phyloP scores from a whole-genome alignment of 768 basidiomycete genomes.

The Chalciporus pseudorubinellus region DNA sequence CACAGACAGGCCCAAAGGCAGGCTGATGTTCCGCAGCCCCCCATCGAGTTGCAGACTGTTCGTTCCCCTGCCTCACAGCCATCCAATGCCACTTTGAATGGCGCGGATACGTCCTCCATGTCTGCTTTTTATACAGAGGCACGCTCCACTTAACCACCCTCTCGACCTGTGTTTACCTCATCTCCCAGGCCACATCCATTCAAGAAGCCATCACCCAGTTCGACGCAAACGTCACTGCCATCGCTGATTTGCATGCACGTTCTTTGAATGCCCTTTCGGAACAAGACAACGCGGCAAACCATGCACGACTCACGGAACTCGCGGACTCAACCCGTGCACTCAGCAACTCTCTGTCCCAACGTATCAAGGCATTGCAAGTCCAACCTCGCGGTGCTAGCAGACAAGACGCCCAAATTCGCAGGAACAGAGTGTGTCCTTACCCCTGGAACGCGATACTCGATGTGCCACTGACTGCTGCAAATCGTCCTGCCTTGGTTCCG shows the following conservation, averaged over 20 bases:
- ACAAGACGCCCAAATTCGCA: slow-evolving; percentile 47
- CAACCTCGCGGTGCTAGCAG: slow-evolving; percentile 32
- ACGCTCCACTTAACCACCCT: not conserved
- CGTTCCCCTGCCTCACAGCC: slow-evolving; percentile 6
- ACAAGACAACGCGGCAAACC: slow-evolving; percentile 38
- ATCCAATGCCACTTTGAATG: not conserved
- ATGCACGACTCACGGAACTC: slow-evolving; percentile 53
- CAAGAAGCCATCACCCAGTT: slow-evolving; percentile 46
- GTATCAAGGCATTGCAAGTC: slow-evolving; percentile 56
- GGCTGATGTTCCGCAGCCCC: slow-evolving; percentile 29
- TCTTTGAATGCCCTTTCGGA: slow-evolving; percentile 51
- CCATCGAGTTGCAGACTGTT: slow-evolving; percentile 28
- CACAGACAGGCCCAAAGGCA: slow-evolving; percentile 51
- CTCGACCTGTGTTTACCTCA: not conserved
- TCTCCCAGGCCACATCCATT: slow-evolving; percentile 44
- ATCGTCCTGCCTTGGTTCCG: not conserved
- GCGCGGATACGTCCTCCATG: slow-evolving; percentile 27
- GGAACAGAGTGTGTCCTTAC: slow-evolving; percentile 27
- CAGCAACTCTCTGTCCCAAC: slow-evolving; percentile 53
- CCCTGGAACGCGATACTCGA: not conserved
- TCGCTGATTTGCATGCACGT: slow-evolving; percentile 49
- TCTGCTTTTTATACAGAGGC: slow-evolving; percentile 35
- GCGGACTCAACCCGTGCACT: slow-evolving; percentile 58
- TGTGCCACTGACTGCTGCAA: not conserved
- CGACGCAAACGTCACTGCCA: slow-evolving; percentile 43